These are phyloP conservation scores for Colletotrichum truncatum DNA, from an alignment of 2,329 filamentous ascomycete genomes.

Conservation along the genomic window DNA sequence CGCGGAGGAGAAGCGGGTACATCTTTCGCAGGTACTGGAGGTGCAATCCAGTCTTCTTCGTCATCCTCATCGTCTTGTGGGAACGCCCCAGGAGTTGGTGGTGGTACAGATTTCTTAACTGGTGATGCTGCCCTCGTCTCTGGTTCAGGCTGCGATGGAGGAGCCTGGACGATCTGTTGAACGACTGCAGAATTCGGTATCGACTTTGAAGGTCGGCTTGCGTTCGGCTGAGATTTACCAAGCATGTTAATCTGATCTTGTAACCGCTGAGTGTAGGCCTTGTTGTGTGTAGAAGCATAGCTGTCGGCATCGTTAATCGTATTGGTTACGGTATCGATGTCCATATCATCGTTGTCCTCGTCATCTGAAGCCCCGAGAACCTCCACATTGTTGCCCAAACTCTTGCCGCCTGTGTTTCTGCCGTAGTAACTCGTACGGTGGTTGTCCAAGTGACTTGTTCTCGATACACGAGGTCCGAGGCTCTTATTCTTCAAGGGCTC, in stretches of 20 bases:
- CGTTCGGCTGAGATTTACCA: conserved; percentile 64
- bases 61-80: conserved; percentile 59
- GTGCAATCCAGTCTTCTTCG: conserved; percentile 71
- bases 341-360: conserved; percentile 62
- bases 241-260: conserved; percentile 90
- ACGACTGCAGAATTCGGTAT: conserved; percentile 47
- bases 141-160: conserved; percentile 38
- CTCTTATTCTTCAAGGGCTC: conserved; percentile 91
- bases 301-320: conserved; percentile 58
- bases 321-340: conserved; percentile 55
- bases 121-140: conserved; percentile 42
- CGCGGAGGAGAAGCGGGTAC: conserved; percentile 53
- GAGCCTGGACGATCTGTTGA: conserved; percentile 39
- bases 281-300: conserved; percentile 70
- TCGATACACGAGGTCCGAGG: conserved; percentile 75
- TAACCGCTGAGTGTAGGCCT: conserved; percentile 91
- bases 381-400: conserved; percentile 61
- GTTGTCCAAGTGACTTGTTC: conserved; percentile 81
- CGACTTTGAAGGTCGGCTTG: conserved; percentile 58
- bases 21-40: conserved; percentile 45
- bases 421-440: conserved; percentile 79
- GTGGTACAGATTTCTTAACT: conserved; percentile 41
- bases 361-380: conserved; percentile 55
- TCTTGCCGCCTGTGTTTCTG: conserved; percentile 78
- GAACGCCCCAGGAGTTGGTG: conserved; percentile 66